Base-by-base conservation (phyloP, 257 asterid species). In the Paulownia fortunei region DNA sequence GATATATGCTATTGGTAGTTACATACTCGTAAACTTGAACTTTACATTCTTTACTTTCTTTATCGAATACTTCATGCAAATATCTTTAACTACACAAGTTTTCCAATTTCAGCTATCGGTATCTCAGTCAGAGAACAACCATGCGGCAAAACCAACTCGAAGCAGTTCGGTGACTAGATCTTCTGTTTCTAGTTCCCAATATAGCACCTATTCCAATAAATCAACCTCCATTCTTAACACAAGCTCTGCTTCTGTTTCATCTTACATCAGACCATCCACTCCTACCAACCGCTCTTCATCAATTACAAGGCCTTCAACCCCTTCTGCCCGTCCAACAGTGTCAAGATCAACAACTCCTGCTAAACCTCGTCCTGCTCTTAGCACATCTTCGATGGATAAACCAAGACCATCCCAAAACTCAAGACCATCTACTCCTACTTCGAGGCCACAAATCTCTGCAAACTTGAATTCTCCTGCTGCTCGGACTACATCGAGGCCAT, bases 401-500 rank as follows among this genome's bases (percentile, higher is more conserved):
- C 85, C 88, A 84, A 92, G 96, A 71, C 88, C 89, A 79, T 85
- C 95, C 67, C 96, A 86, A 81, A 88, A 83, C 86, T 92, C 98
- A 23, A 89, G 99, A 78, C 98, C 99, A 72, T 93, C 99, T 83
- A 96, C 99, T 81, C 99, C 99, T 76, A 93, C 86, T 68, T 90
- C 99, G 27, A 88, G 98, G 90, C 82, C 97, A 67, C 98, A 88
- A 73, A 79, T 87, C 54, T 74, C 97, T 13, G 86, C 89, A 69
- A 89, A 86, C 76, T 19, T 76, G 80, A 92, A 60, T 80, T 78
- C 96, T 56, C 86, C 90, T 62, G 79, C 89, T 77, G 13, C 82
- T 76, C 89, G 97, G 66, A 77, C 94, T 69, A 75, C 88, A 73
- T 92, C 99, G 13, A 89, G 99, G 86, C 95, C 99, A 74, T 96